phyloP scores from a whole-genome alignment of 441 rosid genomes.

The Biscutella laevigata region DNA sequence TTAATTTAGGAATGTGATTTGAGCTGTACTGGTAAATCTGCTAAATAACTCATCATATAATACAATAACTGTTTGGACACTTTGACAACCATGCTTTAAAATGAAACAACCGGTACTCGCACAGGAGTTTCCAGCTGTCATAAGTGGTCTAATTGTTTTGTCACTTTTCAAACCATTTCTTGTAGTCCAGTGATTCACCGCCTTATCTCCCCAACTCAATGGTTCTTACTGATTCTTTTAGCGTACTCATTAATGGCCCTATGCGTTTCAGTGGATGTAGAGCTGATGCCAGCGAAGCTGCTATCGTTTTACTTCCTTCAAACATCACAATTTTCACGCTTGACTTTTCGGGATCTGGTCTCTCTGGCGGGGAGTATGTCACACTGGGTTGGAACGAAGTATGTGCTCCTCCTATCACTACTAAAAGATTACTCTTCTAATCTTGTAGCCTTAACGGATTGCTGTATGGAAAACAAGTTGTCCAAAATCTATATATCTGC shows the following conservation, averaged over 20 bases:
- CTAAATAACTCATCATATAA: not conserved
- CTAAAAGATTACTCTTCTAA: not conserved
- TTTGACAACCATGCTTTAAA: not conserved
- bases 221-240: not conserved
- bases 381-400: constrained; percentile 92
- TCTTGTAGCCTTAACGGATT: not conserved
- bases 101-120: not conserved
- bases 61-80: not conserved
- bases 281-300: constrained; percentile 98
- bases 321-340: constrained; percentile 91
- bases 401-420: constrained; percentile 23
- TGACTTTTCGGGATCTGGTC: constrained; percentile 97
- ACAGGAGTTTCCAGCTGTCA: not conserved
- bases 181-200: not conserved
- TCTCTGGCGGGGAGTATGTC: constrained; percentile 93
- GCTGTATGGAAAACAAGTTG: not conserved
- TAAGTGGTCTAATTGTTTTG: not conserved
- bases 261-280: constrained; percentile 70
- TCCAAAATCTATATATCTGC: not conserved
- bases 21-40: not conserved
- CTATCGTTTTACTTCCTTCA: constrained; percentile 82
- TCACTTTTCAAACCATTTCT: not conserved
- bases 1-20: not conserved
- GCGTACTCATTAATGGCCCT: not conserved
- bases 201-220: not conserved